Conservation (phyloP, 192 early-diverging fungal species). For the Umbelopsis vinacea region DNA sequence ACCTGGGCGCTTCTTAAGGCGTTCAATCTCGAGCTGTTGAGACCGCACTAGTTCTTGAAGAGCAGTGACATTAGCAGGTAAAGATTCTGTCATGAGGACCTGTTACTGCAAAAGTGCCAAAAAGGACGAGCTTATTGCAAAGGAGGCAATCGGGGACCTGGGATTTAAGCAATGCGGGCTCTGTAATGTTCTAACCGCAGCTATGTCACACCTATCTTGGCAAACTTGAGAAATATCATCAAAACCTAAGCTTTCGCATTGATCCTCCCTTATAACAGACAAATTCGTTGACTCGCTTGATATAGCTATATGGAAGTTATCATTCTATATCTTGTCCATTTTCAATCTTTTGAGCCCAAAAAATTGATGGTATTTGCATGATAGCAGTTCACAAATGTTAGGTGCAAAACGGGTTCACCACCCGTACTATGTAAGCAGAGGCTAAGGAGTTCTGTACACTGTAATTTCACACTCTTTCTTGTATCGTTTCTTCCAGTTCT, state of each 20-base stretch:
- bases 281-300: no score
- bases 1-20: constrained; percentile 13
- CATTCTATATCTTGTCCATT: no score
- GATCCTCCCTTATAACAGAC: no score
- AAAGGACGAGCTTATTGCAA: background rate
- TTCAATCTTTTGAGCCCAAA: no score
- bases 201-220: background rate
- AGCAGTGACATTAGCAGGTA: constrained; percentile 17
- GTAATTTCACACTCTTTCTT: no score
- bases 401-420: no score
- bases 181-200: background rate
- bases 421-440: no score
- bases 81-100: constrained; percentile 20
- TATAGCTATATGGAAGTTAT: no score
- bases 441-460: no score
- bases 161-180: background rate
- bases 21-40: constrained; percentile 9
- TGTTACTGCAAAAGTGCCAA: constrained; percentile 20
- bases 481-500: no score
- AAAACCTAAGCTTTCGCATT: background rate
- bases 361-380: no score
- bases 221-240: background rate
- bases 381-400: no score
- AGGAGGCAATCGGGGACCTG: background rate
- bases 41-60: constrained; percentile 12